Conservation (phyloP, 768 basidiomycete genomes). For the Mrakia blollopis region DNA sequence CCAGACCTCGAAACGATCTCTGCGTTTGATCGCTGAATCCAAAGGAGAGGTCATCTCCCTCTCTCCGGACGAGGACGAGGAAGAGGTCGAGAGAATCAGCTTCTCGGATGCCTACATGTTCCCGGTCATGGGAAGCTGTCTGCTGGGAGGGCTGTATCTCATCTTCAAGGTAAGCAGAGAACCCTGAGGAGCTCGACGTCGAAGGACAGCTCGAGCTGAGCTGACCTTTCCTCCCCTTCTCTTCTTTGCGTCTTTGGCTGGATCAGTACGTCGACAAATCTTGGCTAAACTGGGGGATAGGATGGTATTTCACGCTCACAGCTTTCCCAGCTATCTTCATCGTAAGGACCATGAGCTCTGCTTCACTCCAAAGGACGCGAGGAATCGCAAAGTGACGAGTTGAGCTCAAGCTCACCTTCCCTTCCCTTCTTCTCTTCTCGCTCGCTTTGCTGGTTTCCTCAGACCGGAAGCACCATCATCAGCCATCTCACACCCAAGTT, state of each 20-base stretch:
- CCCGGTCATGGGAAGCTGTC: slow-evolving; percentile 38
- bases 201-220: neutral
- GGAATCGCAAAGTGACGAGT: neutral
- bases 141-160: slow-evolving; percentile 38
- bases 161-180: slow-evolving; percentile 35
- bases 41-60: slow-evolving; percentile 20
- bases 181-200: neutral
- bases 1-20: slow-evolving; percentile 15
- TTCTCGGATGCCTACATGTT: slow-evolving; percentile 43
- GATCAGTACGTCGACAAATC: slow-evolving; percentile 18
- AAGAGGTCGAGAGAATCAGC: slow-evolving; percentile 54
- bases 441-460: neutral
- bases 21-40: slow-evolving; percentile 21
- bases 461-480: slow-evolving; percentile 18
- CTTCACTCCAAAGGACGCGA: neutral
- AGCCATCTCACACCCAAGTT: slow-evolving; percentile 6
- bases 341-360: too few species aligned
- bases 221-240: slow-evolving; percentile 50
- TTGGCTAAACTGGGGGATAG: slow-evolving; percentile 26
- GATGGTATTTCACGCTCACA: slow-evolving; percentile 34
- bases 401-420: neutral
- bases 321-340: slow-evolving; percentile 31
- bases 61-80: slow-evolving; percentile 53
- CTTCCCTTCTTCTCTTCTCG: neutral
- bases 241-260: slow-evolving; percentile 36